Base-by-base conservation (phyloP, 164 flowering plant species). In the Akebia trifoliata region DNA sequence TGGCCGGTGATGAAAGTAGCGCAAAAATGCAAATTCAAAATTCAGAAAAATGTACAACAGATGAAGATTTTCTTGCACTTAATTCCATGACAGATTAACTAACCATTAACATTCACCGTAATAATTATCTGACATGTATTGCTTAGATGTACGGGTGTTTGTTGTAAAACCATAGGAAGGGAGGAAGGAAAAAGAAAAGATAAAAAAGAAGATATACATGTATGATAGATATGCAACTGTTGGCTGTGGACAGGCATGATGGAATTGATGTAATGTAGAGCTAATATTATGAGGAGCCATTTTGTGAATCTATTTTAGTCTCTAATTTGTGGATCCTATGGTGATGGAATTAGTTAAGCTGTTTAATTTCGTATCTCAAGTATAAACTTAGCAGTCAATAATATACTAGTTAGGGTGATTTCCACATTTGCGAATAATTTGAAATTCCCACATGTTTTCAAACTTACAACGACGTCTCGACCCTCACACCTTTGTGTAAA, bases 121-220 rank as follows among this genome's bases (percentile, higher is more conserved):
- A 61, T 58, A 64, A 65, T 54, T 29, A 5, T 62, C 65, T 59
- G 37, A 67, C 68, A 32, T 65, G 26, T 35, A 38, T 22, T 52
- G 44, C 12, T 45, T 69, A 6, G 4, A 7, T 39, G 47, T 26
- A 21, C 7, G 31, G 5, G 2, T 4, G 5, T 12, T 31, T 24
- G 8, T 8, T 50, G n/a, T 50, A 7, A 30, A 30, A 20, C 10
- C n/a, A n/a, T n/a, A 29, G 20, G 1, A 37, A 29, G 4, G n/a
- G 21, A 9, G 8, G 30, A 53, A 25, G 31, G 14, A 61, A 48
- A 43, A 10, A 18, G 24, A 38, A 42, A 25, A 44, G 28, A 32
- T 47, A 50, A 14, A 14, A 29, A 28, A 28, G 4, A 44, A 18
- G 10, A 17, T 57, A 39, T 42, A 50, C 31, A 34, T 50, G 46